Conservation (phyloP, 2,329 filamentous ascomycete genomes). For the Paracorniculantispora psalliotae region DNA sequence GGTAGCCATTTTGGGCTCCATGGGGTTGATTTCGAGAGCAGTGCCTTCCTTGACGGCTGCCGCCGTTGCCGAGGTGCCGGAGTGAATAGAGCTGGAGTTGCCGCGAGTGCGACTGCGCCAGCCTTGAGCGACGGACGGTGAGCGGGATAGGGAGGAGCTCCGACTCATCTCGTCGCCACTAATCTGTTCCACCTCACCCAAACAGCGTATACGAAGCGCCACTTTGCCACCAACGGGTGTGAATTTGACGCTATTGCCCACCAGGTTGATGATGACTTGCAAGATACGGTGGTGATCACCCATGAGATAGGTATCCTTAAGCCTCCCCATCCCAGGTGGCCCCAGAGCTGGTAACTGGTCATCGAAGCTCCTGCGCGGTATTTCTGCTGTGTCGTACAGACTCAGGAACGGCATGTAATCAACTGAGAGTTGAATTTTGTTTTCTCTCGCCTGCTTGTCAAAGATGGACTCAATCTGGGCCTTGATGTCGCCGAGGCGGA, state of each 20-base stretch:
- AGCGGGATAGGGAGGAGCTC: conserved; percentile 5
- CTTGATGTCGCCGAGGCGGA: conserved; percentile 73
- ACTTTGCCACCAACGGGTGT: conserved; percentile 74
- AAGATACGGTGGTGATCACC: conserved; percentile 86
- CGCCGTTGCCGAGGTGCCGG: background rate
- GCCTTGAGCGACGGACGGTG: background rate
- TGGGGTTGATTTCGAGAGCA: conserved; percentile 10
- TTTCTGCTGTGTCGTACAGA: background rate
- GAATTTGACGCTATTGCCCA: conserved; percentile 90
- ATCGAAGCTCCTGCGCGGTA: conserved; percentile 1
- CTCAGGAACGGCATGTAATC: conserved; percentile 42
- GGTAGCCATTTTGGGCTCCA: conserved; percentile 7
- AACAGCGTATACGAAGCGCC: conserved; percentile 68
- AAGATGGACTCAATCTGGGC: conserved; percentile 83
- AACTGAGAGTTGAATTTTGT: conserved; percentile 67
- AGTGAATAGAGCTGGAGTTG: conserved; percentile 10
- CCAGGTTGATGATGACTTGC: conserved; percentile 86
- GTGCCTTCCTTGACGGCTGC: conserved; percentile 5
- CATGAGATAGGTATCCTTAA: conserved; percentile 84
- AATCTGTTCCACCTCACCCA: conserved; percentile 48
- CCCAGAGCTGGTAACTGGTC: background rate
- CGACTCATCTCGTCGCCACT: background rate
- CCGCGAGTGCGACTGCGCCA: background rate
- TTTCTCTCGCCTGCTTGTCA: conserved; percentile 81
- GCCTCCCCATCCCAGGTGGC: conserved; percentile 44